These are phyloP conservation scores for Lathyrus oleraceus DNA, from an alignment of 306 rosid species.

Conservation along the genomic window DNA sequence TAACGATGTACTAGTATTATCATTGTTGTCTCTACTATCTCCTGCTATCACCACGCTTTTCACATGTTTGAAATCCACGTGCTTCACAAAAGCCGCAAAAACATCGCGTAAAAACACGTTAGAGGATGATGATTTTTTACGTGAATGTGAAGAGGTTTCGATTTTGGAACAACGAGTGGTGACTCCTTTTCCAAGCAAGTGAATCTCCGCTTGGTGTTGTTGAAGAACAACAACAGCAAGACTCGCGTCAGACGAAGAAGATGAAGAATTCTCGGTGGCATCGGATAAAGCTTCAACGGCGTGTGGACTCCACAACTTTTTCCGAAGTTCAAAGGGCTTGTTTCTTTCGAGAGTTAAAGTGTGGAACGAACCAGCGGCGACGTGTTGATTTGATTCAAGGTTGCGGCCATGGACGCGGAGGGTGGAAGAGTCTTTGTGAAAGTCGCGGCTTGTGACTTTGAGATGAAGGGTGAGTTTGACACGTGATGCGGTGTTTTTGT, in stretches of 20 bases:
- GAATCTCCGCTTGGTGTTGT: constrained; percentile 26
- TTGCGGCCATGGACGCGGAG: constrained; percentile 41
- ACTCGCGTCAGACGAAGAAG: not conserved
- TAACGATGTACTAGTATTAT: not conserved
- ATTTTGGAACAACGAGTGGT: constrained; percentile 23
- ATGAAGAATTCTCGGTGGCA: not conserved
- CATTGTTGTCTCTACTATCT: not conserved
- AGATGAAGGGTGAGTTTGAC: constrained; percentile 36
- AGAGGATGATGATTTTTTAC: not conserved
- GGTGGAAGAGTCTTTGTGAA: constrained; percentile 42
- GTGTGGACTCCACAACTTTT: constrained; percentile 28
- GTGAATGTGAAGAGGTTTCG: not conserved
- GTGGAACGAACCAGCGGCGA: constrained; percentile 39
- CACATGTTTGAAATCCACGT: constrained; percentile 31
- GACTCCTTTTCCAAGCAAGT: constrained; percentile 29
- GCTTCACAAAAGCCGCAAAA: constrained; percentile 26
- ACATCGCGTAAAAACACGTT: constrained; percentile 23
- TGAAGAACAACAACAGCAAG: constrained; percentile 31
- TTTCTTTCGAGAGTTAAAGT: constrained; percentile 36
- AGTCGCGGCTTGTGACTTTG: constrained; percentile 40
- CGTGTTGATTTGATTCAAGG: constrained; percentile 20
- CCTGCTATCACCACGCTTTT: constrained; percentile 34
- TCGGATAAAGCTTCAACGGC: constrained; percentile 18
- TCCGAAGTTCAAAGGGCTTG: constrained; percentile 32
- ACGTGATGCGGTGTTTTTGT: constrained; percentile 36